Base-by-base conservation (phyloP, 228 moss, liverwort and hornwort genomes). In the Sphagnum magellanicum region DNA sequence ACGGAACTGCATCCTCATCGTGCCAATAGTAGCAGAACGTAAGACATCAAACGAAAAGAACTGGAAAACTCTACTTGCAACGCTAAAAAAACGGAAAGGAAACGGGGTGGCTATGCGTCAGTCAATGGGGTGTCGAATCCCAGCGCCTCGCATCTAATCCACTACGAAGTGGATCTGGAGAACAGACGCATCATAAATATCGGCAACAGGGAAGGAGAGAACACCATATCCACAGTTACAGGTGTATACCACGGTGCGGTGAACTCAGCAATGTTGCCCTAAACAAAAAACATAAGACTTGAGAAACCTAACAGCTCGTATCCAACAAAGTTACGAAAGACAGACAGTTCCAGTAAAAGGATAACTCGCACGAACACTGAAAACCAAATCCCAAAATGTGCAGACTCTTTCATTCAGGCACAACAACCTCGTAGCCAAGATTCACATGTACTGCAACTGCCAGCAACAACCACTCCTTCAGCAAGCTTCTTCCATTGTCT, bases 191-290 rank as follows among this genome's bases (percentile, higher is more conserved):
- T 74, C 0, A 7, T 80, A 49, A n/a, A 13, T 82, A 6, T 86
- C 1, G 78, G 86, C 82, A 80, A 80, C 86, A 86, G 86, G 86
- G 86, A 86, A 86, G 82, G 86, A 86, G 86, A 86, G 86, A 68
- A 80, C 86, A 86, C 82, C 86, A 83, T 86, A 78, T 63, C 86
- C 75, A 13, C 50, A 9, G 3, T 61, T 65, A 74, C 15, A 69
- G 53, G 73, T 46, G 73, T 32, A 32, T 32, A 32, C 3, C 10
- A 0, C 50, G 13, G 86, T 86, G 82, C 78, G 82, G 80, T 86
- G 78, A 65, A 83, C 86, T 86, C 82, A 83, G 86, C 86, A 83
- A 83, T 80, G 86, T 70, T 83, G 82, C 82, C 78, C 6, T 52
- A 0, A 32, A 32, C 32, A 32, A 1, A 1, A 32, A 32, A 32